Base-by-base conservation (phyloP, 495 filamentous ascomycete species). In the Neurospora hispaniola region DNA sequence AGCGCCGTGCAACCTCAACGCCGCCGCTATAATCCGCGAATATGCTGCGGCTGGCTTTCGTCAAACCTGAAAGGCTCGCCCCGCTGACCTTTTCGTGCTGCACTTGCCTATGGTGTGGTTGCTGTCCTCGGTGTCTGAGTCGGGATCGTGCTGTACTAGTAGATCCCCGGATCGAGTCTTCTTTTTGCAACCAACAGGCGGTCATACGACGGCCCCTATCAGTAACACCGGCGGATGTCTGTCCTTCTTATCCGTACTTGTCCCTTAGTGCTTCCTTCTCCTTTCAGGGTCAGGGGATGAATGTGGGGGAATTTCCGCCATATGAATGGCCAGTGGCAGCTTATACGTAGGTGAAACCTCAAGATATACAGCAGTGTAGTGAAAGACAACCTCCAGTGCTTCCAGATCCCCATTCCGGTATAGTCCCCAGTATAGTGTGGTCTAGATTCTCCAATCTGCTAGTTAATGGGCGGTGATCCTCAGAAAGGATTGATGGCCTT, bases 1-100 rank as follows among this genome's bases (percentile, higher is more conserved):
- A 79, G 76, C 77, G 75, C 75, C 74, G 79, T 81, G 77, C 73
- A 73, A 81, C 79, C 77, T 74, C 77, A 80, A 78, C 77, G 77
- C 77, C 77, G 77, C 78, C 54, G 54, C 27, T 75, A 68, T 71
- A 73, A 73, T 76, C 74, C 72, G 76, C 62, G 69, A 69, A 66
- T 71, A 46, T 73, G 71, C 71, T 76, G 73, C 42, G 75, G 73
- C 71, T 74, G 54, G 54, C 54, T 66, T 66, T 66, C 27, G 54
- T 66, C 54, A 66, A 66, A 66, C 54, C 27, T 66, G 54, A 35
- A 66, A 66, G 54, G 54, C 54, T 66, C 54, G 54, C 27, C 14
- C 54, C 54, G 54, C 12, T 66, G 54, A 66, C 27, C 23, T 66
- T 66, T 71, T 71, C 44, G 71, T 73, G 73, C 69, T 73, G 72